Evolutionary conservation across 163 green algal genomes (phyloP).

Genomic region (Chloromonas sp.): DNA sequence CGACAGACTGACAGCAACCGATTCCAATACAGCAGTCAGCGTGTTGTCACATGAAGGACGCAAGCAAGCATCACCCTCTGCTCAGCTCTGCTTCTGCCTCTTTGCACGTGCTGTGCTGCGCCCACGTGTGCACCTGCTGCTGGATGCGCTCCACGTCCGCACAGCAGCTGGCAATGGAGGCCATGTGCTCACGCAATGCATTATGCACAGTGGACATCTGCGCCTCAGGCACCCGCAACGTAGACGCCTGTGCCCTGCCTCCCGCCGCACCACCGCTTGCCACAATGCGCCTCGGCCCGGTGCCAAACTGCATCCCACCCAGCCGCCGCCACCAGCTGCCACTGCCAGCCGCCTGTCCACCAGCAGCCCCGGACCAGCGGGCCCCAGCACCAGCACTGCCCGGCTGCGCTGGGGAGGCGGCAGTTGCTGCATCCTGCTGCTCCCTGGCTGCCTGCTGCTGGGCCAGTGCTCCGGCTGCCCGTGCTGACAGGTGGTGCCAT

Average conservation of each 20-base stretch:
- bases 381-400: not conserved
- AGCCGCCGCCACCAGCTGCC: not conserved
- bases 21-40: too few relatives aligned
- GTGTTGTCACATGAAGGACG: too few relatives aligned
- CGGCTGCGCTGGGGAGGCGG: too few relatives aligned
- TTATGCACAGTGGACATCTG: not conserved
- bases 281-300: too few relatives aligned
- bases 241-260: not conserved
- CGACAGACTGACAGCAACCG: too few relatives aligned
- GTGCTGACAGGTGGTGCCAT: not conserved
- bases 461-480: not conserved
- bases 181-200: not conserved
- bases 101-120: not conserved
- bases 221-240: not conserved
- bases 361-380: not conserved
- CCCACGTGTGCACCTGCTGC: not conserved
- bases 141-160: not conserved
- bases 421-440: too few relatives aligned
- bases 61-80: not conserved
- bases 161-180: not conserved
- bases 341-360: not conserved
- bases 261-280: not conserved
- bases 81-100: not conserved
- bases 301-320: not conserved
- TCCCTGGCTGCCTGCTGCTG: not conserved